phyloP scores from a whole-genome alignment of 768 basidiomycete genomes.

The Russula sp. region DNA sequence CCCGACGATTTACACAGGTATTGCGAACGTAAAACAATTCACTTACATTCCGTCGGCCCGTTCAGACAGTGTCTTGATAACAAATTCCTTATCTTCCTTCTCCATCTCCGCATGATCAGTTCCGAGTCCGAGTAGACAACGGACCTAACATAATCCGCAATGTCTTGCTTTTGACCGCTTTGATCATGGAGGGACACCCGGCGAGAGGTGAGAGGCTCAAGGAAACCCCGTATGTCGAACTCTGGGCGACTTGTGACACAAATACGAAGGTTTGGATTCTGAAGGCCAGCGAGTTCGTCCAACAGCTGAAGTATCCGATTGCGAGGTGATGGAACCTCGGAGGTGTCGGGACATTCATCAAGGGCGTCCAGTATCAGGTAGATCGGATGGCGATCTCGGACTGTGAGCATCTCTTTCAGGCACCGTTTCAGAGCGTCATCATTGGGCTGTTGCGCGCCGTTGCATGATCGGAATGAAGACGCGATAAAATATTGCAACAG shows the following conservation, averaged over 20 bases:
- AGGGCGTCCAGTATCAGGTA: slow-evolving; percentile 3
- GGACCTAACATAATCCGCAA: neutral
- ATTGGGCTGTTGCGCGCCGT: neutral
- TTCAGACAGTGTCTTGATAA: neutral
- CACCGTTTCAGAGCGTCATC: neutral
- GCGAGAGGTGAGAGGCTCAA: neutral
- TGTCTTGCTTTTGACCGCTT: slow-evolving; percentile 3
- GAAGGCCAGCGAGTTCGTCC: neutral
- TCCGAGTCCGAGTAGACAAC: neutral
- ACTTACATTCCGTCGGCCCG: neutral
- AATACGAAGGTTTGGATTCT: neutral
- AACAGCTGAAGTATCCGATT: neutral
- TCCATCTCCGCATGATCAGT: neutral
- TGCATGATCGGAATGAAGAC: neutral
- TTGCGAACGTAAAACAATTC: neutral
- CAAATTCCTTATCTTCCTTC: neutral
- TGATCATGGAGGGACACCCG: slow-evolving; percentile 1
- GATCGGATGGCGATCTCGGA: neutral
- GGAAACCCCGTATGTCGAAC: neutral
- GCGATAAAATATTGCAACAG: neutral
- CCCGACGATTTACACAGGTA: neutral
- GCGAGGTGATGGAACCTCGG: neutral
- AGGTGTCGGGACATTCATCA: neutral
- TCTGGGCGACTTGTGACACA: slow-evolving; percentile 10
- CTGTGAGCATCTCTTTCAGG: slow-evolving; percentile 5